Conservation (phyloP, 192 early-diverging fungal species). For the Mortierella hygrophila region DNA sequence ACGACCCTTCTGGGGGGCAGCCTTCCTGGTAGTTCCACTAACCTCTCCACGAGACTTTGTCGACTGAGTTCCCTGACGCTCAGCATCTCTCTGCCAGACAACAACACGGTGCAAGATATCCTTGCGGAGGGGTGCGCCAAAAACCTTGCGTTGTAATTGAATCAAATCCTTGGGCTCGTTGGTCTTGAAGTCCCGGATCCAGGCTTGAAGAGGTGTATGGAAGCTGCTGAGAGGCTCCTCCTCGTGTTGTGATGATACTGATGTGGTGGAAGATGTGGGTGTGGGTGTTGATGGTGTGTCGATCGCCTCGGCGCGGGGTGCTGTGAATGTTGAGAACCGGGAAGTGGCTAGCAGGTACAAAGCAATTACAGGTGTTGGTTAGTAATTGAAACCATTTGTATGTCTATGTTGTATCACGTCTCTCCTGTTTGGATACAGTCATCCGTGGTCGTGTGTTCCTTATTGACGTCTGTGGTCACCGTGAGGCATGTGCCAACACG, state of each 20-base stretch:
- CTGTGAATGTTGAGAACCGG: conserved; percentile 46
- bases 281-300: conserved; percentile 7
- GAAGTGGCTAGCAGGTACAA: conserved; percentile 6
- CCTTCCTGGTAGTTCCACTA: conserved; percentile 84
- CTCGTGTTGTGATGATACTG: not conserved
- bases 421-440: not conserved
- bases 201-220: conserved; percentile 74
- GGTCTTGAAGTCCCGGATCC: conserved; percentile 80
- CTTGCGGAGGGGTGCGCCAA: conserved; percentile 77
- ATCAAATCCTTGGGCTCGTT: conserved; percentile 79
- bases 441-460: not conserved
- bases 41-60: conserved; percentile 88
- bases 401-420: not conserved
- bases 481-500: no score
- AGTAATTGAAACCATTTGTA: not conserved
- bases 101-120: conserved; percentile 91
- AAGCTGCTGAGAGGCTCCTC: conserved; percentile 37
- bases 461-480: not conserved
- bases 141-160: conserved; percentile 78
- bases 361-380: not conserved
- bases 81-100: conserved; percentile 86
- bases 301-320: conserved; percentile 34
- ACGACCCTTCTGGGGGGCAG: conserved; percentile 92
- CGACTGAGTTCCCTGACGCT: conserved; percentile 86
- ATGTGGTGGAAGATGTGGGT: not conserved